A percentile compares a stretch with the other conserved stretches of the same genome.
These are phyloP conservation scores for Tetrahymena elliotti DNA, from an alignment of 73 alveolate genomes.

Conservation along the genomic window DNA sequence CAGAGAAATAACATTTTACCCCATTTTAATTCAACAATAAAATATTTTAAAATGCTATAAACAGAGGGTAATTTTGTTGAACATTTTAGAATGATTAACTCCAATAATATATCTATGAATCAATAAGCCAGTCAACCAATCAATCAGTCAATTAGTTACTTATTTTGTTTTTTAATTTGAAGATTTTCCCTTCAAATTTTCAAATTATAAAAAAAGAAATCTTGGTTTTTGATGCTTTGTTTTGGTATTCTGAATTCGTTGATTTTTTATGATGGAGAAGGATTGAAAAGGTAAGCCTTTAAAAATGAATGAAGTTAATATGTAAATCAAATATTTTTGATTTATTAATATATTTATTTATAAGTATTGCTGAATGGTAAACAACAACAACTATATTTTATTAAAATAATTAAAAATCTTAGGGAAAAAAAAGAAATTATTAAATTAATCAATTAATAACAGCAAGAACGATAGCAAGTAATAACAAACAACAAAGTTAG, in stretches of 20 bases:
- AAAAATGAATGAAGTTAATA: background rate
- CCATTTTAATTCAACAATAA: too few relatives aligned
- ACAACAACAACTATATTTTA: background rate
- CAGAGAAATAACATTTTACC: too few relatives aligned
- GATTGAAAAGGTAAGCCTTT: background rate
- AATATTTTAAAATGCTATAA: too few relatives aligned
- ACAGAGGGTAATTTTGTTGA: too few relatives aligned
- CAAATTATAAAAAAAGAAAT: background rate
- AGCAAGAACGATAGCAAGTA: background rate
- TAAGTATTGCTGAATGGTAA: background rate
- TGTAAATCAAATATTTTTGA: background rate
- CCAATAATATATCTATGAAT: too few relatives aligned
- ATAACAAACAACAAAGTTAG: background rate
- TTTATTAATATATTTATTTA: too few relatives aligned
- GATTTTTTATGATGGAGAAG: background rate
- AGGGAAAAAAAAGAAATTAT: background rate
- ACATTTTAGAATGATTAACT: too few relatives aligned
- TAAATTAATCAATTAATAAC: background rate
- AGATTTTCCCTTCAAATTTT: background rate
- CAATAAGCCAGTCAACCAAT: background rate
- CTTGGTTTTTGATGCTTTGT: background rate
- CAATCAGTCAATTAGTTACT: background rate
- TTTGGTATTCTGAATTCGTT: background rate
- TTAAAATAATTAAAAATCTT: background rate
- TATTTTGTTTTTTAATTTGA: background rate